Base-by-base conservation (phyloP, 495 filamentous ascomycete genomes). In the Paragyromitra xinjiangensis region DNA sequence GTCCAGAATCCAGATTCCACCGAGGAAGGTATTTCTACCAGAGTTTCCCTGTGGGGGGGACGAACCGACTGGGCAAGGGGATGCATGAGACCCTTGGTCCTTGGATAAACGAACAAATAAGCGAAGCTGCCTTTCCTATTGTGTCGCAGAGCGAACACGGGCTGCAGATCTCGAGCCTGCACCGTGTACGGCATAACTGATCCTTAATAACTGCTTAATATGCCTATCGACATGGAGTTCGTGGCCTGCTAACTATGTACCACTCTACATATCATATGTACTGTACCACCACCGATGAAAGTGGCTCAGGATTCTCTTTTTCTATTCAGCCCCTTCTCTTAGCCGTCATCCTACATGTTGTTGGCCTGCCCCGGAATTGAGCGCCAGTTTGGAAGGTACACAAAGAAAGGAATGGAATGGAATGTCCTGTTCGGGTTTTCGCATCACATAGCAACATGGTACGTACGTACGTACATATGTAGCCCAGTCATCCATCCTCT, bases 151-250 rank as follows among this genome's bases (percentile, higher is more conserved):
- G 59, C 51, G 74, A 77, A 77, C 74, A 77, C 74, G 69, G 74
- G 74, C 74, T 77, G 74, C 74, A 77, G 74, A 71, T 77, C 74
- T 77, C 61, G 74, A 77, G 62, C 63, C 68, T 34, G 64, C 42
- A 59, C 45, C 11, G 34, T 75, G 55, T 63, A 62, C 74, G 61
- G 74, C 74, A 73, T 67, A 77, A 77, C 69, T 77, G 74, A 77
- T 62, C 74, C 74, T 77, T 73, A 77, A 77, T 77, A 77, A 77
- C 59, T 73, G 68, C 69, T 58, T 73, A 77, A 77, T 77, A 77
- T 77, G 69, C 74, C 61, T 77, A 61, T 65, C 69, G 48, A 61
- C 69, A 73, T 77, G 59, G 64, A 74, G 64, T 69, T 73, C 64
- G 71, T 74, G 71, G 64, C 65, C 34, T 56, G 64, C 45, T 69